Conservation (phyloP, 495 filamentous ascomycete genomes). For the Rhypophila decipiens region DNA sequence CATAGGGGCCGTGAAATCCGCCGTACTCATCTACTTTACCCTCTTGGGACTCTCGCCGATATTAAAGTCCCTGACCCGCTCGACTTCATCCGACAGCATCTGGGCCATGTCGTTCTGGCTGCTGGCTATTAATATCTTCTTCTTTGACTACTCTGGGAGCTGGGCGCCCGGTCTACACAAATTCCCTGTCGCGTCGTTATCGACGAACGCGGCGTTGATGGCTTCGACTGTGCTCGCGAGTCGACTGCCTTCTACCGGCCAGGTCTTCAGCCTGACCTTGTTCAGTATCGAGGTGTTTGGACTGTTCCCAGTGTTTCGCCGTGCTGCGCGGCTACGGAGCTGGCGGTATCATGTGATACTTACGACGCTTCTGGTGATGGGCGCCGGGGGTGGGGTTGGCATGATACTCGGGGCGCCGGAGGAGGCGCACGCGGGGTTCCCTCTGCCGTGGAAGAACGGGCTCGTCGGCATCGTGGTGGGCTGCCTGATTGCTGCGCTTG, state of each 20-base stretch:
- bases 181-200: constrained; percentile 70
- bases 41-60: constrained; percentile 89
- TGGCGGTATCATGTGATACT: constrained; percentile 78
- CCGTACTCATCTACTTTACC: constrained; percentile 85
- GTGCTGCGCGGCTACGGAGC: constrained; percentile 73
- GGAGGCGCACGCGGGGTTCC: constrained; percentile 52
- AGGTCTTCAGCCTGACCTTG: constrained; percentile 91
- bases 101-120: constrained; percentile 95
- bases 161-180: constrained; percentile 44
- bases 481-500: constrained; percentile 55
- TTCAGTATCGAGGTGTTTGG: constrained; percentile 98
- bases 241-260: constrained; percentile 76
- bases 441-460: constrained; percentile 71
- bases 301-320: constrained; percentile 88
- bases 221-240: constrained; percentile 80
- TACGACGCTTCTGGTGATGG: constrained; percentile 71
- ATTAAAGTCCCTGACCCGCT: constrained; percentile 85
- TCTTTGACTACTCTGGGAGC: constrained; percentile 80
- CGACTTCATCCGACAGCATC: constrained; percentile 84
- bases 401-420: constrained; percentile 47
- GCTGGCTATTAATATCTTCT: constrained; percentile 90
- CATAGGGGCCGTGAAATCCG: constrained; percentile 65
- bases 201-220: constrained; percentile 93
- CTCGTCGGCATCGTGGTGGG: constrained; percentile 68
- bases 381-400: constrained; percentile 71